These are phyloP conservation scores for Ormosia emarginata DNA, from an alignment of 306 rosid species.

Conservation along the genomic window DNA sequence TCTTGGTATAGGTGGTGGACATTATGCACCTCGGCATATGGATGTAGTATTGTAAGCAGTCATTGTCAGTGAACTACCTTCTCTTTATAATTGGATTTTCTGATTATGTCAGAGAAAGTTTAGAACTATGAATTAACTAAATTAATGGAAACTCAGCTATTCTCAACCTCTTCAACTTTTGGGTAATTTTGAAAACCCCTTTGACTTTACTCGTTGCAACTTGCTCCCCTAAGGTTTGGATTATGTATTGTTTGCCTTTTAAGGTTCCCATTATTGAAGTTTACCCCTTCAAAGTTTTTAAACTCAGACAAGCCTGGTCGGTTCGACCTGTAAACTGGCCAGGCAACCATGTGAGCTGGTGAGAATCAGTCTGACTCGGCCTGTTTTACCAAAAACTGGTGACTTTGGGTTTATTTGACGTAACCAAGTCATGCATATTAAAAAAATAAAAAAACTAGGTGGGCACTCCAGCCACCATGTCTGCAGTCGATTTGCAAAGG, in stretches of 20 bases:
- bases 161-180: neutral
- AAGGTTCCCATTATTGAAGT: neutral
- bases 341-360: too few relatives aligned
- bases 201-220: neutral
- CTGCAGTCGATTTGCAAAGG: too few relatives aligned
- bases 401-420: too few relatives aligned
- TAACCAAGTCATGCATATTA: too few relatives aligned
- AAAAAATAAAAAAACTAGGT: too few relatives aligned
- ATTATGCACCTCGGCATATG: slow-evolving; percentile 93
- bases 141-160: neutral
- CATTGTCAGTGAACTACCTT: neutral
- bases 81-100: neutral
- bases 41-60: slow-evolving; percentile 70
- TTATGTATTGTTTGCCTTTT: neutral
- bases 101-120: slow-evolving; percentile 3
- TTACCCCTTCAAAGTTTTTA: neutral
- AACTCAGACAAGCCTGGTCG: too few relatives aligned
- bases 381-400: too few relatives aligned
- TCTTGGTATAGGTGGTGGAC: slow-evolving; percentile 96
- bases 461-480: too few relatives aligned
- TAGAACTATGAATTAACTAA: neutral
- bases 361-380: too few relatives aligned
- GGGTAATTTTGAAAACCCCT: neutral
- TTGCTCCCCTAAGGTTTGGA: neutral
- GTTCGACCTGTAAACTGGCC: too few relatives aligned